Base-by-base conservation (phyloP, 331 rosid genomes). In the Phaseolus coccineus region DNA sequence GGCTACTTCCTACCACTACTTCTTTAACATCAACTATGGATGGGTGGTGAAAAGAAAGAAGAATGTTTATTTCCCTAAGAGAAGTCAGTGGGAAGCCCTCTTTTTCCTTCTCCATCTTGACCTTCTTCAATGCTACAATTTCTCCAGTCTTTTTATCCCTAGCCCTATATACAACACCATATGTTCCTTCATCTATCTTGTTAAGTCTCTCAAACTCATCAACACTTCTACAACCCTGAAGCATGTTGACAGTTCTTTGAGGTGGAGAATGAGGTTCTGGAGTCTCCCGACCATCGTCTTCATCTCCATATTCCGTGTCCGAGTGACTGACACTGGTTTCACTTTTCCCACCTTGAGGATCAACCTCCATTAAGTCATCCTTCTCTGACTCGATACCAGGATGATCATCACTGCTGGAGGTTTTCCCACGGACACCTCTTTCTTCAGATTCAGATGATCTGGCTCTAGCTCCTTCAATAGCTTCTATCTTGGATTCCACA, bases 1-100 rank as follows among this genome's bases (percentile, higher is more conserved):
- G 94, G 84, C 90, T 92, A 88, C 94, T 92, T 52, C 98, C 98
- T 77, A 94, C 96, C 64, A 94, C 98, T 70, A 94, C 98, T 91
- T 94, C 98, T 80, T 94, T 94, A 64, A 94, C 98, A 76, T 94
- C 98, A 33, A 94, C 96, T 84, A 94, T 92, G 56, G 91, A 89
- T 40, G 92, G 93, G 74, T 94, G 96, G 83, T 94, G 97, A 85
- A 94, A 91, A 69, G 98, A 92, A 80, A 94, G 98, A 84, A 94
- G 98, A 88, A 94, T 84, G 68, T 94, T 94, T 85, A 94, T 94
- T 90, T 94, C 98, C 92, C 98, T 89, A 57, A 94, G 88, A 82
- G 98, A 90, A 77, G 98, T 94, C 88, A 94, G 80, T 1, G 98
- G 98, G 67, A 94, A 94, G 67, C 98, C 98, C 85, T 94, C 98